Base-by-base conservation (phyloP, 169 alveolate genomes). In the Plasmodium coatneyi region DNA sequence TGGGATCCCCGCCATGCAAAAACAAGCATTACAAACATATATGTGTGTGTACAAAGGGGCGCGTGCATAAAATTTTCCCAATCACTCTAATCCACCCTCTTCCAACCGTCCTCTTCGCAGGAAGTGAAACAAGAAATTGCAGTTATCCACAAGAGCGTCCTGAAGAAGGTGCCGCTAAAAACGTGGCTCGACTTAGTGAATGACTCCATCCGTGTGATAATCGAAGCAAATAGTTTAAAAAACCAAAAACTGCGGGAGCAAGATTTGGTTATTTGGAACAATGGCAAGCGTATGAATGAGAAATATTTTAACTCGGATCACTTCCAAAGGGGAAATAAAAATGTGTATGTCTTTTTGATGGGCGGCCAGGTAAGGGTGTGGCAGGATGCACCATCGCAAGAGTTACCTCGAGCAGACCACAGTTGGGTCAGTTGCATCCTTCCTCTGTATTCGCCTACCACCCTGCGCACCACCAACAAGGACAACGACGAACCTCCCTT, bases 201-300 rank as follows among this genome's bases (percentile, higher is more conserved):
- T n/a, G 82, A 83, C 71, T 83, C 82, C 5, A 70, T 83, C 36
- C 6, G 74, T 70, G 70, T 83, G 74, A 83, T 83, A 66, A 83
- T 70, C 52, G 56, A 70, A 22, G 41, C 25, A 49, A 19, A 83
- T 46, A 83, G 39, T 70, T 39, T 83, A 39, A 83, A 28, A 32
- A 34, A 83, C 49, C 16, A 52, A 36, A 39, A 6, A 5, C 36
- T 83, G n/a, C 28, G 70, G 34, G 92, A 83, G 49, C 41, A 60
- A 7, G 92, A 83, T 83, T 36, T 83, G 52, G 25, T 83, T 14
- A 66, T 83, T 6, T 83, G 92, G 92, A 66, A 34, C 74, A 52
- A 43, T 66, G 92, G 92, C 22, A 60, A 83, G 70, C 71, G 19
- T 19, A 60, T 83, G 82, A n/a, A 83, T 70, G 70, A 83, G 30